Base-by-base conservation (phyloP, 371 early-diverging fungal species). In the Dinochytrium kinnereticum region DNA sequence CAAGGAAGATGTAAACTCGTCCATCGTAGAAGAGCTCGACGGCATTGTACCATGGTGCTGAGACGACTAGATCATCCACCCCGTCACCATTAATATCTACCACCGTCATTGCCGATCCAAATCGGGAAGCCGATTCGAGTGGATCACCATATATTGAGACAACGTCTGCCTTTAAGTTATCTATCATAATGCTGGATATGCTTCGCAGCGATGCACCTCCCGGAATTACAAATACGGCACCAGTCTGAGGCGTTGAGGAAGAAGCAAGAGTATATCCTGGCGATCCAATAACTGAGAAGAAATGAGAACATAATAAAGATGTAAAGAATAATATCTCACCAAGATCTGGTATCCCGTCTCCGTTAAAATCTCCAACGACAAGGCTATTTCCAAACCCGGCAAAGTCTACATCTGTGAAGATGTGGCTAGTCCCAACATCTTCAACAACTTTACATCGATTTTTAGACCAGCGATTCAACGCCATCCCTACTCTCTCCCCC, bases 1-100 rank as follows among this genome's bases (percentile, higher is more conserved):
- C 96, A 95, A 81, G 89, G 77, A 88, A 93, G 0, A 95, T 83
- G 76, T 88, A 91, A 2, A 96, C 85, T 0, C 84, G 78, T 0
- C 91, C 91, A 71, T 74, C 55, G 69, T 80, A 76, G 2, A 49
- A 68, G 17, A 84, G 36, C 31, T 77, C 77, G 51, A 76, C 21
- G 37, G 81, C 39, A 73, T 74, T 68, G n/a, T 74, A 40, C 26
- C 28, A 76, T 15, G 94, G 94, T 13, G 93, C 90, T 2, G 92
- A 88, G 2, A 96, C 87, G 0, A 88, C 93, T 33, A 96, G 82
- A 79, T 96, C 95, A 71, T 94, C 94, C 31, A 95, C 87, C 0
- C 96, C 95, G 76, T 96, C 96, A 15, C 82, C 75, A 75, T 96
- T 94, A 31, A 93, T 72, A 78, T 96, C 96, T 0, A 94, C 81